Conservation (phyloP, 2,329 filamentous ascomycete genomes). For the Trichoderma sp. region DNA sequence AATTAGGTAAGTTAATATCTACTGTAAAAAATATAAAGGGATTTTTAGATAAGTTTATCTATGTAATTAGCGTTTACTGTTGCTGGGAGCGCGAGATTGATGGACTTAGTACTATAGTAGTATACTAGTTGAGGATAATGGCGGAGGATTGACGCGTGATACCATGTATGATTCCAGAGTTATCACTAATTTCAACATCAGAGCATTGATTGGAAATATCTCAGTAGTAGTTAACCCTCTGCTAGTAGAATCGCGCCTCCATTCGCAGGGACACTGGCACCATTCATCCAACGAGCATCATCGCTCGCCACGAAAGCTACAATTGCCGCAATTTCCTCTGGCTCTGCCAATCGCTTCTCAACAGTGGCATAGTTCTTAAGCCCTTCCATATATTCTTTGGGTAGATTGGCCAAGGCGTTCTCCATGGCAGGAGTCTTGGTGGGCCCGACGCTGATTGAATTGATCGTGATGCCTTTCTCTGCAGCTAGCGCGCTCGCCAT, state of each 20-base stretch:
- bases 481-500: not conserved
- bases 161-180: not conserved
- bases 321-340: not conserved
- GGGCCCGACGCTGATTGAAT: not conserved
- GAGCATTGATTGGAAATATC: not conserved
- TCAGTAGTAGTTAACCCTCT: not conserved
- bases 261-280: not conserved
- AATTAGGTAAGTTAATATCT: no score
- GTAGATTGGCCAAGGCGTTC: not conserved
- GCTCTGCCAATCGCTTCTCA: conserved; percentile 1
- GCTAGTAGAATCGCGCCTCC: not conserved
- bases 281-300: conserved; percentile 6
- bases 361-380: not conserved
- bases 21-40: no score
- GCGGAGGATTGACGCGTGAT: not conserved
- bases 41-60: no score
- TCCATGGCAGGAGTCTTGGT: not conserved
- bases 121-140: no score
- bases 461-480: not conserved
- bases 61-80: no score
- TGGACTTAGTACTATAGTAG: no score
- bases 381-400: not conserved
- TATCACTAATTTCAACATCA: not conserved
- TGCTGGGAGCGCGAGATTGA: no score
- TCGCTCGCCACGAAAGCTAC: not conserved